Conservation (phyloP, 352 stramenopile species). For the Pythium dissotocum region DNA sequence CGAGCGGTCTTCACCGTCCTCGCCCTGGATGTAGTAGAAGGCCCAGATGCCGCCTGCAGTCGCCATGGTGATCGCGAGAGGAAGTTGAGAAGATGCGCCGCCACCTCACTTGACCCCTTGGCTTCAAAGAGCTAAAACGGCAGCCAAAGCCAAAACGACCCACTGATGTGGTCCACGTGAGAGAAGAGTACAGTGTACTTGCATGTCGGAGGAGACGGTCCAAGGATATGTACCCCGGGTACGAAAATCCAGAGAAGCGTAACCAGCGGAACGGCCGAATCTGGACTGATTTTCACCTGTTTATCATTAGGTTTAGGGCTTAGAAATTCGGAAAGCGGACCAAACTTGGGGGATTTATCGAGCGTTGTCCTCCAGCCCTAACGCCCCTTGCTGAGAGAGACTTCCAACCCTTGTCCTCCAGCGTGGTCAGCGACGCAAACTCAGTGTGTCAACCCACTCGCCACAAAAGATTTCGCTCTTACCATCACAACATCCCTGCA, state of each 20-base stretch:
- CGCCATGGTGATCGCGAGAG: slow-evolving; percentile 20
- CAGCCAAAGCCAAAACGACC: slow-evolving; percentile 1
- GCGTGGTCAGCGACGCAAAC: background rate
- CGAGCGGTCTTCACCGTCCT: slow-evolving; percentile 81
- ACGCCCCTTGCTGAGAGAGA: background rate
- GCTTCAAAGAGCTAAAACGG: slow-evolving; percentile 11
- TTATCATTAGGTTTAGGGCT: background rate
- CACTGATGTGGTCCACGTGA: background rate
- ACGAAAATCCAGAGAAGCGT: background rate
- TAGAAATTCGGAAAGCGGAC: slow-evolving; percentile 3
- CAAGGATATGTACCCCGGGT: background rate
- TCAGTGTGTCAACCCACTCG: background rate
- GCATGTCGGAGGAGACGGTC: background rate
- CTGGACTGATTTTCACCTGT: background rate
- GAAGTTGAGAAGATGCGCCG: background rate
- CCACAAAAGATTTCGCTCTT: background rate
- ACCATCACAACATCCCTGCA: background rate
- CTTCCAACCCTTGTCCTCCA: slow-evolving; percentile 1
- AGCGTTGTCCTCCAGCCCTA: background rate
- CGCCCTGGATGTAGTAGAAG: slow-evolving; percentile 89
- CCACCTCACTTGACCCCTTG: background rate
- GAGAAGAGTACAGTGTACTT: background rate
- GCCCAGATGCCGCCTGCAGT: slow-evolving; percentile 53
- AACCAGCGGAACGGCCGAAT: background rate
- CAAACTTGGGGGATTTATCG: background rate